Base-by-base conservation (phyloP, 2,329 filamentous ascomycete species). In the Microcyclosporella mali region DNA sequence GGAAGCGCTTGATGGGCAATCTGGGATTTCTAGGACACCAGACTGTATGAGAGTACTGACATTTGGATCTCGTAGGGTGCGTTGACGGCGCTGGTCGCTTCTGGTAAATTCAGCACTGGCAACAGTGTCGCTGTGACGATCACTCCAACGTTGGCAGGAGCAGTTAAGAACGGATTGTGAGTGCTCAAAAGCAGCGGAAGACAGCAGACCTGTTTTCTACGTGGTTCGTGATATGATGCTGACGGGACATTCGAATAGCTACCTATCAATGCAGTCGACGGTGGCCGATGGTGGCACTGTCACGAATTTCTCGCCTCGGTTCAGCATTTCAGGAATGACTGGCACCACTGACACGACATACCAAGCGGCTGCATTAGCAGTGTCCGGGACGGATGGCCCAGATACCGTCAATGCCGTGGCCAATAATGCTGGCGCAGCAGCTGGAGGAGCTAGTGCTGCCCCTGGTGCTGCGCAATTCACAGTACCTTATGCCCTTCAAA, bases 271-370 rank as follows among this genome's bases (percentile, higher is more conserved):
- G 61, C 65, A 76, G 43, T 74, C 78, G 12, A 69, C 70, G 6
- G 72, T 71, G 4, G 68, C 70, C 14, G 69, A 70, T n/a, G 74
- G 77, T 29, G 74, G 74, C 25, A 73, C 70, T 3, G 66, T 79
- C 15, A 74, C 71, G 43, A 79, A 76, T 55, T 84, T 73, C 59
- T 83, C 80, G 9, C 55, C 67, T 37, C 79, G 81, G 48, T 86
- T 86, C 64, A 73, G 75, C n/a, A 66, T 84, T 40, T 69, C 69
- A 9, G 73, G 72, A 52, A 84, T 85, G 81, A 80, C 73, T 2
- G 81, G 81, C 29, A 65, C 65, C 3, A 82, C 82, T 55, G 64
- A 71, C 1, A 46, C 68, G 1, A 57, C 56, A 29, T 62, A 75
- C 35, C 52, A 56, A 17, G 45, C 55, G 15, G 67, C 60, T 12